Evolutionary conservation across 2,329 filamentous ascomycete genomes (phyloP).

Genomic region (Madurella fahalii): DNA sequence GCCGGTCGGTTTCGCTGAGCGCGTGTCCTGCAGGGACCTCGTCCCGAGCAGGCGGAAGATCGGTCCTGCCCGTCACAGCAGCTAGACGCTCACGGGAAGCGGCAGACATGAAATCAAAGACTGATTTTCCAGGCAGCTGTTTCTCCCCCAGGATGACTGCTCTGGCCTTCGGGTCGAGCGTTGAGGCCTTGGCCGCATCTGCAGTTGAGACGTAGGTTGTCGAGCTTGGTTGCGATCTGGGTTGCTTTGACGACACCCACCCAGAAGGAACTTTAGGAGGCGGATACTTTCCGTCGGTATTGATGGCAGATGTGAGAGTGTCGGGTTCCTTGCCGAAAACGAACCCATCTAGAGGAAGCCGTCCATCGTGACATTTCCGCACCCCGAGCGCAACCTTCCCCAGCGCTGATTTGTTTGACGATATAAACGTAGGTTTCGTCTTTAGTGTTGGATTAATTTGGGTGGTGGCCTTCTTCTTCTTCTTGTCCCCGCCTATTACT

Average conservation of each 20-base stretch:
- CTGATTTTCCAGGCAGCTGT: constrained; percentile 81
- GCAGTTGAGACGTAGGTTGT: constrained; percentile 60
- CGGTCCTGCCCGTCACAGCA: constrained; percentile 66
- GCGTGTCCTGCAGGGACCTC: constrained; percentile 66
- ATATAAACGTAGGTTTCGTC: constrained; percentile 69
- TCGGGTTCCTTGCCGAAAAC: constrained; percentile 57
- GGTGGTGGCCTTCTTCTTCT: constrained; percentile 60
- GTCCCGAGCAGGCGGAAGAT: constrained; percentile 73
- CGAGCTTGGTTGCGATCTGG: constrained; percentile 31
- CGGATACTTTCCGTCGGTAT: constrained; percentile 47
- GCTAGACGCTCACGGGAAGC: constrained; percentile 73
- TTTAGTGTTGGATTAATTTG: constrained; percentile 60
- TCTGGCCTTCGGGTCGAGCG: constrained; percentile 69
- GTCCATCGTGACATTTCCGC: constrained; percentile 77
- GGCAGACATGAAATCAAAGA: constrained; percentile 87
- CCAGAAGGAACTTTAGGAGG: constrained; percentile 65
- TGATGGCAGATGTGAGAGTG: constrained; percentile 43
- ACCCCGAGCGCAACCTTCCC: constrained; percentile 43
- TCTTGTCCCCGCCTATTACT: constrained; percentile 75
- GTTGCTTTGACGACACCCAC: constrained; percentile 64
- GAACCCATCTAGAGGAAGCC: constrained; percentile 76
- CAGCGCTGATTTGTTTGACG: constrained; percentile 53
- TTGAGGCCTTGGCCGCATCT: constrained; percentile 73
- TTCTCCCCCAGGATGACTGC: constrained; percentile 78
- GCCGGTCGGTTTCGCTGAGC: constrained; percentile 59